Conservation (phyloP, 768 basidiomycete genomes). For the Lactifluus volemus region DNA sequence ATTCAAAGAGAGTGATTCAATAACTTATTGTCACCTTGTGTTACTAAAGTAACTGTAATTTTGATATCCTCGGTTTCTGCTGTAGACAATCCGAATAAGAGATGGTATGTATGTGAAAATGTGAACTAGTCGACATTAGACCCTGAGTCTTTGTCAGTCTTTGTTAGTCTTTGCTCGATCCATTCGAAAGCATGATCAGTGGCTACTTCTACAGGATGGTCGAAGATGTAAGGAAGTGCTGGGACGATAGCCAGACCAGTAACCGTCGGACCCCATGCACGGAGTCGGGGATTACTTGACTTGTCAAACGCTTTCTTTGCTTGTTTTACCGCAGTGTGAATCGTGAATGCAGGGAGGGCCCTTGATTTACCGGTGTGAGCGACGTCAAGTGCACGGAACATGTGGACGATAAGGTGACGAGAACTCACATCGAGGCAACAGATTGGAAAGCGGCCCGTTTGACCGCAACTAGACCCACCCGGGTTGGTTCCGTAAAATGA, state of each 20-base stretch:
- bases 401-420: background rate
- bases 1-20: constrained; percentile 1
- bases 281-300: constrained; percentile 46
- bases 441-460: constrained; percentile 77
- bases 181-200: constrained; percentile 64
- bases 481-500: constrained; percentile 60
- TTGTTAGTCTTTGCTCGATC: constrained; percentile 49
- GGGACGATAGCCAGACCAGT: constrained; percentile 71
- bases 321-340: constrained; percentile 73
- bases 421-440: constrained; percentile 66
- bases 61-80: background rate
- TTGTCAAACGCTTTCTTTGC: constrained; percentile 59
- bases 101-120: background rate
- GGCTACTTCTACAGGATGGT: constrained; percentile 68
- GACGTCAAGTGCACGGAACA: background rate
- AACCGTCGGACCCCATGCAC: constrained; percentile 66
- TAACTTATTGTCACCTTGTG: constrained; percentile 19
- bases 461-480: constrained; percentile 59
- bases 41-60: background rate
- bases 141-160: constrained; percentile 27
- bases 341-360: constrained; percentile 78
- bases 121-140: constrained; percentile 19
- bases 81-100: background rate
- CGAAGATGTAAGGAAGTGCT: constrained; percentile 64
- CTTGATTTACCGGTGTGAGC: constrained; percentile 28